Evolutionary conservation across 345 rosid genomes (phyloP), one percentile per base, ranked within the genome.

Genomic region (Triadica sebifera): DNA sequence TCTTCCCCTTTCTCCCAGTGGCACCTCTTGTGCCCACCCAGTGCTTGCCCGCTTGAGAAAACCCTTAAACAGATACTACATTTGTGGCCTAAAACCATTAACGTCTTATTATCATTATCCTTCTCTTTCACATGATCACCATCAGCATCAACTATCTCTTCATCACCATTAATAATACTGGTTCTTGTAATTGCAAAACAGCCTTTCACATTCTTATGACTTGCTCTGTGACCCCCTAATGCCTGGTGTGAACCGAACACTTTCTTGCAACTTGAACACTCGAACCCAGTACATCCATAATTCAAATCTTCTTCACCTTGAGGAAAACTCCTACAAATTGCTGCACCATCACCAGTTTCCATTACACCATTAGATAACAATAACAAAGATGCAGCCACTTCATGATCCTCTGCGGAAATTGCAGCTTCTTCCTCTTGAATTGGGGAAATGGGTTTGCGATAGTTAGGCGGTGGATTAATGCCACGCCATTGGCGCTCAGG

Each of bases 21-120:
- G 83, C 97, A 95, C 75, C 98, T 82, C 96, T 87, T 93, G 82
- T 93, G 99, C 24, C 99, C 98, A 11, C 90, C 93, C 37, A 95
- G 87, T 6, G 98, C 99, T 80, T 95, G 94, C 86, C 97, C 94
- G 71, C 83, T 88, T 0, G 89, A 68, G 71, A 89, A 91, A 61
- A 86, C 86, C 81, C 85, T 86, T 69, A 53, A 81, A 73, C 94
- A 91, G 3, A 91, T 78, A 47, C 86, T 80, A n/a, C 97, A 89
- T 81, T 84, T 80, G 76, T 60, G 70, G 20, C 72, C 77, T 47
- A 53, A 55, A 55, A 46, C 66, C 71, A 67, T 43, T 47, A 22
- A 15, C 19, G n/a, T 51, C 67, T 52, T 62, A 51, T 62, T 51
- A 19, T 49, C 20, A 62, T 56, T 25, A 29, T 52, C 63, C 65